Conservation (phyloP, 768 basidiomycete species). For the Psilocybe subaeruginosa region DNA sequence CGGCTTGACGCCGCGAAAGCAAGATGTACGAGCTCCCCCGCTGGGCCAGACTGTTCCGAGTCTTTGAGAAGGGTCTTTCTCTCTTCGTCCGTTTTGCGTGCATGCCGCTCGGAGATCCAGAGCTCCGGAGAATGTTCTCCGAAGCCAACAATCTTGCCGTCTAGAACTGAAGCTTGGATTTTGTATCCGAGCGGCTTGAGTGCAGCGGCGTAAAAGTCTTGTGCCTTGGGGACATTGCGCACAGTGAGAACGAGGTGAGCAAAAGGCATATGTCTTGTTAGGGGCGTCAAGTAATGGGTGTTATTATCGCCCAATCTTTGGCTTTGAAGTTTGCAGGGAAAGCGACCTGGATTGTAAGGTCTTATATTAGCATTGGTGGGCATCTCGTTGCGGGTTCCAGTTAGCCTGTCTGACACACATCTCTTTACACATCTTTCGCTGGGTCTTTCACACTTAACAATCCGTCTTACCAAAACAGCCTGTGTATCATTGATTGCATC, state of each 20-base stretch:
- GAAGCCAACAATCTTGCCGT: conserved; percentile 23
- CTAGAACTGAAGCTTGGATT: conserved; percentile 10
- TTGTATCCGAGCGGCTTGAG: conserved; percentile 28
- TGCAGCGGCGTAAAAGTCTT: conserved; percentile 24
- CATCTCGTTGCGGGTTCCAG: too few relatives aligned
- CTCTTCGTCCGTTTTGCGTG: conserved; percentile 2
- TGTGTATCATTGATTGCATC: too few relatives aligned
- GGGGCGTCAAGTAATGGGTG: too few relatives aligned
- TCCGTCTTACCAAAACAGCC: too few relatives aligned
- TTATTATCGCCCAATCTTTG: too few relatives aligned
- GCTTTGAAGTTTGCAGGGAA: too few relatives aligned
- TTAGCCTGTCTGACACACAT: too few relatives aligned
- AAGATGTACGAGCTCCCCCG: conserved; percentile 21
- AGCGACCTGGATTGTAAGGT: too few relatives aligned
- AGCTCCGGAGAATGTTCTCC: conserved; percentile 22
- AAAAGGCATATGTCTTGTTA: conserved; percentile 18
- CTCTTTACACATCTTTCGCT: too few relatives aligned
- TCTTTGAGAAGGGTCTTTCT: background rate
- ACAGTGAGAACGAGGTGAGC: conserved; percentile 19
- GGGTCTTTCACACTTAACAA: too few relatives aligned
- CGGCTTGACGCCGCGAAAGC: conserved; percentile 26
- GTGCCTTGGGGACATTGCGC: conserved; percentile 14
- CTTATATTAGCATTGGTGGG: too few relatives aligned
- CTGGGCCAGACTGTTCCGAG: background rate
- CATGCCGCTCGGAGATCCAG: conserved; percentile 17